Evolutionary conservation across 257 asterid species (phyloP), one percentile per base, ranked within the genome.

Genomic region (Solanum lignicaule): DNA sequence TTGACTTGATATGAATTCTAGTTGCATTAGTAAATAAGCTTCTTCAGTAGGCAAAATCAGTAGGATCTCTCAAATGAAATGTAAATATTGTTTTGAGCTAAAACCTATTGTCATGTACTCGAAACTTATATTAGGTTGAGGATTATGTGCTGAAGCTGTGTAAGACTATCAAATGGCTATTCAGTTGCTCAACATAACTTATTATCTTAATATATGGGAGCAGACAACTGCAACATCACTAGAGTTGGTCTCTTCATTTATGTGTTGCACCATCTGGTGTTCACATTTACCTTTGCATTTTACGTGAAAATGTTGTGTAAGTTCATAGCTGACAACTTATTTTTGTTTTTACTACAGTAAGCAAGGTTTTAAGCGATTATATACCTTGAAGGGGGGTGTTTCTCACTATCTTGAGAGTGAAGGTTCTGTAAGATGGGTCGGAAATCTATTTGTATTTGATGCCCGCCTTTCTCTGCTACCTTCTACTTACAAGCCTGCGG

Each of bases 381-480:
- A 94, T 83, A 95, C 98, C 41, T 88, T 96, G 81, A 92, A 93
- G 88, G 99, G 99, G 7, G 99, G 99, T n/a, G 92, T 95, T 87
- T 95, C 99, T 69, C 94, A 96, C 89, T 96, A 94, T 89, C 94
- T 96, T 25, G 90, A 93, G 90, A 94, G 66, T 2, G 98, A 96
- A 93, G 99, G 98, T 25, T 87, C 98, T 41, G 89, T 11, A 18
- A 94, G 98, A 88, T 95, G 99, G 99, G 92, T 93, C 3, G 99
- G 99, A 62, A 95, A 96, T 91, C 93, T 96, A 14, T 96, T 96
- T 88, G 98, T 96, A 41, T 96, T 96, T 39, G 99, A 96, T 87
- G 88, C 91, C 31, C 99, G 98, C 23, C 98, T 96, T 87, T 96
- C 99, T 87, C 93, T 96, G 46, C 95, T 97, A 36, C 98, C 98